Conservation (phyloP, 73 alveolate species). For the Blepharisma stoltei region DNA sequence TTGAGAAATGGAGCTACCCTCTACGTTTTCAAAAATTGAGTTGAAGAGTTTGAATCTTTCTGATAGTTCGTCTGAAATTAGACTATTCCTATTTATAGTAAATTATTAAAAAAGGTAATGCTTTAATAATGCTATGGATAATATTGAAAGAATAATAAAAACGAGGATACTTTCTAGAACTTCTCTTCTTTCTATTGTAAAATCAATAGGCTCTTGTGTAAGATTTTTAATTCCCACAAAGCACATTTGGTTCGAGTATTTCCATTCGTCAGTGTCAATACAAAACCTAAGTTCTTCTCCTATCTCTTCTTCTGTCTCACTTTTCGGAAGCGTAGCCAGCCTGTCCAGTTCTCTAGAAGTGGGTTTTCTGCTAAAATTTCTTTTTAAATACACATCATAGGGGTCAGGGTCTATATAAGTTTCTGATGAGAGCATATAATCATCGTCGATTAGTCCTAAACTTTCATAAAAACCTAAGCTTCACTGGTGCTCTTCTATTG, state of each 20-base stretch:
- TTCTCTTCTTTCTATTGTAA: not conserved
- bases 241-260: constrained; percentile 1
- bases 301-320: not conserved
- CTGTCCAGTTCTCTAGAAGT: not conserved
- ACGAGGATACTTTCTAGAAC: not conserved
- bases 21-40: constrained; percentile 9
- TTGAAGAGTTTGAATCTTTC: not conserved
- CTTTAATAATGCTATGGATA: too few relatives aligned
- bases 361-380: not conserved
- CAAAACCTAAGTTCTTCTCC: constrained; percentile 6
- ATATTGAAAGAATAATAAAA: too few relatives aligned
- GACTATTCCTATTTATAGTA: too few relatives aligned
- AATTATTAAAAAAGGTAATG: too few relatives aligned
- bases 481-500: not conserved
- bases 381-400: not conserved
- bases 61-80: not conserved
- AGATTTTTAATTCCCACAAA: not conserved
- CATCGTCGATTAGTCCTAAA: not conserved
- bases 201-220: not conserved
- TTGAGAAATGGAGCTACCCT: constrained; percentile 35
- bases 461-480: not conserved
- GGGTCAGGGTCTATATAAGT: constrained; percentile 12
- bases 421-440: not conserved
- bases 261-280: constrained; percentile 28
- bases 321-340: not conserved